A percentile compares a stretch with the other conserved stretches of the same genome.
phyloP scores from a whole-genome alignment of 1,284 basidiomycete genomes.

The Pseudozyma sp. region DNA sequence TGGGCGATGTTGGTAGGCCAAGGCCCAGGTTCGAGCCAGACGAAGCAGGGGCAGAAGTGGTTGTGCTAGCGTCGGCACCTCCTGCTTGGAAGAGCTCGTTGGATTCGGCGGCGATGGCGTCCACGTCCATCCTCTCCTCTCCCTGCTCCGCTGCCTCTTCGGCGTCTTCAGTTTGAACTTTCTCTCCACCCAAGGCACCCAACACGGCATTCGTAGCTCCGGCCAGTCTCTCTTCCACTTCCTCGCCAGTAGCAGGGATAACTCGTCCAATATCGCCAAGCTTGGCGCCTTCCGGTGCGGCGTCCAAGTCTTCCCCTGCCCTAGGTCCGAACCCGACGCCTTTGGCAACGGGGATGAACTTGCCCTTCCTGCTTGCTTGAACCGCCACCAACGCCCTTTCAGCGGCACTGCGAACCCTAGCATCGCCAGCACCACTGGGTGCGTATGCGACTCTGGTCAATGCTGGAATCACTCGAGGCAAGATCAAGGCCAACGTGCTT shows the following conservation, averaged over 20 bases:
- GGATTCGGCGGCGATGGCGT: slow-evolving; percentile 40
- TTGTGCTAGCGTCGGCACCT: slow-evolving; percentile 13
- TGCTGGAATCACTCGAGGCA: slow-evolving; percentile 32
- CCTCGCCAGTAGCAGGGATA: slow-evolving; percentile 17
- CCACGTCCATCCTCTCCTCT: slow-evolving; percentile 28
- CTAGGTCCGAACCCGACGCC: slow-evolving; percentile 40
- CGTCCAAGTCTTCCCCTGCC: slow-evolving; percentile 34
- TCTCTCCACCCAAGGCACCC: not conserved
- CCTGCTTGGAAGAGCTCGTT: slow-evolving; percentile 21
- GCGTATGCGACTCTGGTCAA: slow-evolving; percentile 24
- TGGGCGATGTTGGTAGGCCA: slow-evolving; percentile 20
- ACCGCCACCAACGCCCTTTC: slow-evolving; percentile 23
- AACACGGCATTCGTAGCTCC: slow-evolving; percentile 14
- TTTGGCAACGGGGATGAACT: slow-evolving; percentile 37
- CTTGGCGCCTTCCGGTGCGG: slow-evolving; percentile 35
- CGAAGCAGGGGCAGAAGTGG: not conserved
- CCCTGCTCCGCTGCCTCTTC: not conserved
- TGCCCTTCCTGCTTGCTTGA: slow-evolving; percentile 32
- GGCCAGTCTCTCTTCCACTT: not conserved
- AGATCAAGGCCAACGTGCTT: slow-evolving; percentile 25
- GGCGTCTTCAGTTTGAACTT: not conserved
- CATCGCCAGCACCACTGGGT: slow-evolving; percentile 25
- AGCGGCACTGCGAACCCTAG: slow-evolving; percentile 4
- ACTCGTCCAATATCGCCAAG: slow-evolving; percentile 22
- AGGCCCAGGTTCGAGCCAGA: slow-evolving; percentile 15